phyloP scores from a whole-genome alignment of 176 grass and related monocot genomes.

The Alloteropsis semialata region DNA sequence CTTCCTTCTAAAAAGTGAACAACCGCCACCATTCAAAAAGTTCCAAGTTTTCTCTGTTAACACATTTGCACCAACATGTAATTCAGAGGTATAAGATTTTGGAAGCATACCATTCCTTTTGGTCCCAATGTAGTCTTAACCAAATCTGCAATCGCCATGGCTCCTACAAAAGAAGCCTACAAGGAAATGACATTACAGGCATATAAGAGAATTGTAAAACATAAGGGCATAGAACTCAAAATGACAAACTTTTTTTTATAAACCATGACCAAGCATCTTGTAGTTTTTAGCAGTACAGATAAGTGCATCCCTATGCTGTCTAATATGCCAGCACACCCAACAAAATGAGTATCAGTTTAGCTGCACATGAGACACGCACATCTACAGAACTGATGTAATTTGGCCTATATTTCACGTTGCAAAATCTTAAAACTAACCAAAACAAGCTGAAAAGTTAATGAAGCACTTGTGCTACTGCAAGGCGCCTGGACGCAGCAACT shows the following conservation, averaged over 20 bases:
- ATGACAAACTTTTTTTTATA: background rate
- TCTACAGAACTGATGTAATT: background rate
- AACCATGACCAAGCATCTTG: background rate
- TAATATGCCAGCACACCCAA: background rate
- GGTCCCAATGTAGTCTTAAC: slow-evolving; percentile 92
- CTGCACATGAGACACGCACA: background rate
- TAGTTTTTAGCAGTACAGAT: background rate
- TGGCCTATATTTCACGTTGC: background rate
- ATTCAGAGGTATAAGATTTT: background rate
- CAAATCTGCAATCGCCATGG: slow-evolving; percentile 81
- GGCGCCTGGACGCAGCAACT: background rate
- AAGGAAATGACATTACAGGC: background rate
- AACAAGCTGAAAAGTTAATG: background rate
- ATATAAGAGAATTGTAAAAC: background rate
- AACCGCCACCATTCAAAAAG: background rate
- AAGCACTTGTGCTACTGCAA: background rate
- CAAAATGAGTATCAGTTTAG: background rate
- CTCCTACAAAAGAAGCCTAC: slow-evolving; percentile 83
- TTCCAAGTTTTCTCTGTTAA: background rate
- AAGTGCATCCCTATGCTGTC: background rate
- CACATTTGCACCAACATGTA: background rate
- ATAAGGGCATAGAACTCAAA: background rate
- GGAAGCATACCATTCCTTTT: slow-evolving; percentile 83
- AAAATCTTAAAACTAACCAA: background rate
- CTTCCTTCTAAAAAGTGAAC: too few species aligned